These are phyloP conservation scores for Penicillium sp. DNA, from an alignment of 2,329 filamentous ascomycete species.

Conservation along the genomic window DNA sequence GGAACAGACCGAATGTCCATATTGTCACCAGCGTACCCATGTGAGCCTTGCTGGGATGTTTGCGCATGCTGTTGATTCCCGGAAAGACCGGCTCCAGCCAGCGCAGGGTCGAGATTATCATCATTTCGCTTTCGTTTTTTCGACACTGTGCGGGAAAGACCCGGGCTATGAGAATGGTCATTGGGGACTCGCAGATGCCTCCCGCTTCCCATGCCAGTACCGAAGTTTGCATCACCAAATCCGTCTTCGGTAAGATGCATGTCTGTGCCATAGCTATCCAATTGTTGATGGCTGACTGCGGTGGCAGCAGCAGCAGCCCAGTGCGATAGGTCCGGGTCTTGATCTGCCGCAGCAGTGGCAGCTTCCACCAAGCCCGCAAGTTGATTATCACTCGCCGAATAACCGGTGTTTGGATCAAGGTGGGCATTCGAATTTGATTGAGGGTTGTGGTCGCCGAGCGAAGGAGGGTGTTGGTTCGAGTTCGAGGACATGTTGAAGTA, in stretches of 20 bases:
- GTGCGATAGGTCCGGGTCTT: slow-evolving; percentile 39
- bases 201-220: slow-evolving; percentile 23
- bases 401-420: slow-evolving; percentile 34
- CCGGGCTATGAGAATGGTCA: slow-evolving; percentile 30
- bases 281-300: slow-evolving; percentile 42
- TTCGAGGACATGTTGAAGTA: slow-evolving; percentile 28
- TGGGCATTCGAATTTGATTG: slow-evolving; percentile 27
- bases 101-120: slow-evolving; percentile 38
- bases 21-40: slow-evolving; percentile 30
- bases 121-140: slow-evolving; percentile 45
- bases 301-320: slow-evolving; percentile 47
- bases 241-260: slow-evolving; percentile 43
- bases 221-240: slow-evolving; percentile 38
- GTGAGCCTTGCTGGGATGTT: slow-evolving; percentile 24
- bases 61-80: slow-evolving; percentile 27
- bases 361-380: slow-evolving; percentile 48
- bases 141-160: slow-evolving; percentile 34
- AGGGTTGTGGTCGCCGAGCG: slow-evolving; percentile 28
- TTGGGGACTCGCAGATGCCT: slow-evolving; percentile 29
- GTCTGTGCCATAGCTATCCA: slow-evolving; percentile 41
- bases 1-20: slow-evolving; percentile 40
- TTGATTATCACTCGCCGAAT: slow-evolving; percentile 43
- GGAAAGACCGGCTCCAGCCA: slow-evolving; percentile 28
- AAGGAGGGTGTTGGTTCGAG: slow-evolving; percentile 31
- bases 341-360: slow-evolving; percentile 45